Evolutionary conservation across 345 rosid species (phyloP).

Genomic region (Angophora floribunda): DNA sequence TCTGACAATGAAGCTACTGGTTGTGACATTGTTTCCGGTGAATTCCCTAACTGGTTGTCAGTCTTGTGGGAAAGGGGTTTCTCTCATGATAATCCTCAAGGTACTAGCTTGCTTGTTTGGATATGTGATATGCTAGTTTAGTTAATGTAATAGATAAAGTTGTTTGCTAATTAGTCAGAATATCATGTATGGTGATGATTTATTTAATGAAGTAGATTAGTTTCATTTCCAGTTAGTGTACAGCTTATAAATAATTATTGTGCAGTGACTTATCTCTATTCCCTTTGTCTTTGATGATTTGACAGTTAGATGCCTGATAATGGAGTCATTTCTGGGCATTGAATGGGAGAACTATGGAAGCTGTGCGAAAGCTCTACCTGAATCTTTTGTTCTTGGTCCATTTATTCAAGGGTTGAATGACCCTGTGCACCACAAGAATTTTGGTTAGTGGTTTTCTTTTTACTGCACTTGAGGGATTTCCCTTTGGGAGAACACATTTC

Average conservation of each 20-base stretch:
- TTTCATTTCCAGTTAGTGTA: background rate
- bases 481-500: background rate
- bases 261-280: background rate
- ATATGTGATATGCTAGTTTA: background rate
- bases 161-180: background rate
- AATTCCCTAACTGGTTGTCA: slow-evolving; percentile 69
- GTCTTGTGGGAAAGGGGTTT: slow-evolving; percentile 85
- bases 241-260: background rate
- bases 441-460: slow-evolving; percentile 45
- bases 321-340: slow-evolving; percentile 81
- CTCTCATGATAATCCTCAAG: slow-evolving; percentile 86
- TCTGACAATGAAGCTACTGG: slow-evolving; percentile 17
- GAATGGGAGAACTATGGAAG: slow-evolving; percentile 56
- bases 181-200: background rate
- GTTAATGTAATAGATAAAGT: background rate
- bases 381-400: slow-evolving; percentile 72
- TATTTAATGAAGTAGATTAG: background rate
- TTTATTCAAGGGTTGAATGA: slow-evolving; percentile 83
- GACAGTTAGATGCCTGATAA: slow-evolving; percentile 87
- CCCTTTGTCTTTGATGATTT: background rate
- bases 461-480: background rate
- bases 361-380: slow-evolving; percentile 52
- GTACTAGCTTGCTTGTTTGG: slow-evolving; percentile 22
- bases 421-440: slow-evolving; percentile 80
- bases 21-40: slow-evolving; percentile 16